These are phyloP conservation scores for Trichoderma atrobrunneum DNA, from an alignment of 2,329 filamentous ascomycete genomes.

Conservation along the genomic window DNA sequence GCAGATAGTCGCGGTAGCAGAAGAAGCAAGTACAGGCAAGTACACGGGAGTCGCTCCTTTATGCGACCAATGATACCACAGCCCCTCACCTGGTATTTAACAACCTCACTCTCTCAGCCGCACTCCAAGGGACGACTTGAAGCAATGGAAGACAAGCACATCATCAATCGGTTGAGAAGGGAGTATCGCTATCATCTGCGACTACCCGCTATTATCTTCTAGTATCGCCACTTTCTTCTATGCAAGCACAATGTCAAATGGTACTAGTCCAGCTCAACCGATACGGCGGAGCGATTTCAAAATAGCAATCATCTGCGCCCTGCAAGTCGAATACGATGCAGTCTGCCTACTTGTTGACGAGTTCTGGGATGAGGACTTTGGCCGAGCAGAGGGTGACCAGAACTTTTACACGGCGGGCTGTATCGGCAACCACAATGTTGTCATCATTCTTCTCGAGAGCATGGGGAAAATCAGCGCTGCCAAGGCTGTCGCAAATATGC, in stretches of 20 bases:
- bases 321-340: constrained; percentile 18
- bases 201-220: neutral
- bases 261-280: neutral
- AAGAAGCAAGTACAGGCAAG: neutral
- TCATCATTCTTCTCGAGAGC: constrained; percentile 26
- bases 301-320: constrained; percentile 17
- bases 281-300: constrained; percentile 9
- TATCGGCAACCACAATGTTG: constrained; percentile 26
- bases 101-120: neutral
- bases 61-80: neutral
- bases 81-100: neutral
- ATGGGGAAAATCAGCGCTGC: constrained; percentile 32
- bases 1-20: no score
- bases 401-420: constrained; percentile 25
- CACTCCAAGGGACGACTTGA: no score
- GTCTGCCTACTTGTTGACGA: constrained; percentile 16
- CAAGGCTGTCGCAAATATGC: constrained; percentile 27
- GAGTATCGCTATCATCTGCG: neutral
- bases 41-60: neutral
- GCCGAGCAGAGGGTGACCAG: constrained; percentile 10
- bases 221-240: neutral
- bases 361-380: constrained; percentile 15
- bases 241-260: neutral
- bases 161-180: neutral
- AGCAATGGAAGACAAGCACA: neutral